A percentile compares a stretch with the other conserved stretches of the same genome.
Conservation (phyloP, 116 monocot genomes). For the Posidonia oceanica region DNA sequence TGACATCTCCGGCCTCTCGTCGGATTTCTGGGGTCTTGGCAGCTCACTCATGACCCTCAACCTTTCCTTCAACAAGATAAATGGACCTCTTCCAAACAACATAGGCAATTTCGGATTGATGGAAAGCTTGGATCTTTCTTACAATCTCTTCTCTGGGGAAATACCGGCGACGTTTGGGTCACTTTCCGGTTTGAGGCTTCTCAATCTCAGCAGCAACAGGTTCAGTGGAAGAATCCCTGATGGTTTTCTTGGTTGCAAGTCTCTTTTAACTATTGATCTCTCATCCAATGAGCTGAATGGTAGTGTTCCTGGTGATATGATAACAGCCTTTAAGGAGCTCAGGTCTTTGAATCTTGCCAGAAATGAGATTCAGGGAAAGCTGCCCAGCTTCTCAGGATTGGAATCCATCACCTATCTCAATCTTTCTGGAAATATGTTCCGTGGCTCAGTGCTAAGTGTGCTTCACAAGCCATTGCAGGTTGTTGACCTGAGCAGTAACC, state of each 20-base stretch:
- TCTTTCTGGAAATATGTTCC: conserved; percentile 50
- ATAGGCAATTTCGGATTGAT: conserved; percentile 59
- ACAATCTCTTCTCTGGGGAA: conserved; percentile 45
- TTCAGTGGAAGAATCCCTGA: conserved; percentile 46
- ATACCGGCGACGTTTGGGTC: conserved; percentile 39
- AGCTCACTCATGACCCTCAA: conserved; percentile 50
- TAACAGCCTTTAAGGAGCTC: conserved; percentile 16
- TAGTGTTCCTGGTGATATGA: conserved; percentile 21
- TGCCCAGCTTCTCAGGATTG: conserved; percentile 34
- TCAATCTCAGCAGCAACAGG: conserved; percentile 42
- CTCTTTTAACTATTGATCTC: conserved; percentile 30
- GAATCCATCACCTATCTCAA: conserved; percentile 39
- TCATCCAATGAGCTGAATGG: conserved; percentile 46
- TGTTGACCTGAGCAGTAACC: conserved; percentile 71
- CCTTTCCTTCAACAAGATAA: conserved; percentile 55
- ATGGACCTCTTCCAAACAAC: conserved; percentile 52
- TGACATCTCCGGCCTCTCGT: conserved; percentile 35
- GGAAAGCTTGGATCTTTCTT: conserved; percentile 60
- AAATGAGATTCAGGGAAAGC: conserved; percentile 32
- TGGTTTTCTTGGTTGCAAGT: conserved; percentile 28
- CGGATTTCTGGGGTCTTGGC: conserved; percentile 76
- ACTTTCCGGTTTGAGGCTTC: conserved; percentile 20
- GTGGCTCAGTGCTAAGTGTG: conserved; percentile 22
- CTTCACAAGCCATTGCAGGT: conserved; percentile 33
- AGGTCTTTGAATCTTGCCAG: conserved; percentile 30